These are phyloP conservation scores for Candida sanyaensis DNA, from an alignment of 1,139 yeast genomes.

Conservation along the genomic window DNA sequence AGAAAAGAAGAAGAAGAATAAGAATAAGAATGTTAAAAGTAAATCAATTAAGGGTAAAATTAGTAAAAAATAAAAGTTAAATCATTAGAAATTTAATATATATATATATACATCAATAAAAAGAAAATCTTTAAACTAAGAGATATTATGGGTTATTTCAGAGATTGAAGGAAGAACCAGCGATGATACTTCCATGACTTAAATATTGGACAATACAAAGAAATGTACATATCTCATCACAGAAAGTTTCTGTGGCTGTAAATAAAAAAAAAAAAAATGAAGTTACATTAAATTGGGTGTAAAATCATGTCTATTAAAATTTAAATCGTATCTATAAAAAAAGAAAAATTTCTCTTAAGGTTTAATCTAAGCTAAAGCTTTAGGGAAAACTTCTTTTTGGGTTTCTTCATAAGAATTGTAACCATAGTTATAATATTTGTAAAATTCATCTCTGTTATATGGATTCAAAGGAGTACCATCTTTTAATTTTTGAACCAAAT, in stretches of 20 bases:
- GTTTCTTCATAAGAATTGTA: slow-evolving; percentile 27
- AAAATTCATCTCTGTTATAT: slow-evolving; percentile 27
- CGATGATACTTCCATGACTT: no score
- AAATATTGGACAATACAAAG: no score
- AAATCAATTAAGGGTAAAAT: slow-evolving; percentile 14
- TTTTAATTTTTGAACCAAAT: slow-evolving; percentile 46
- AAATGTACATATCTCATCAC: no score
- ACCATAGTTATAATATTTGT: slow-evolving; percentile 23
- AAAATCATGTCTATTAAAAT: no score
- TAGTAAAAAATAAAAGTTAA: not conserved
- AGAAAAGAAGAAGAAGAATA: slow-evolving; percentile 11
- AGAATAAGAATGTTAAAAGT: slow-evolving; percentile 11
- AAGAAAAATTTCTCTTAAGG: not conserved
- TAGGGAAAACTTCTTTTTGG: slow-evolving; percentile 15
- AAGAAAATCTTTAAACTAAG: no score
- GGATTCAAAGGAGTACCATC: slow-evolving; percentile 42
- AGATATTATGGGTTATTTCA: no score
- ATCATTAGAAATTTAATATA: not conserved
- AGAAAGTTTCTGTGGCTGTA: no score
- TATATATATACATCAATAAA: not conserved
- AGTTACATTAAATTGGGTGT: no score
- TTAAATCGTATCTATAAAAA: not conserved
- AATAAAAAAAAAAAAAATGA: no score
- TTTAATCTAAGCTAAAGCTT: slow-evolving; percentile 11
- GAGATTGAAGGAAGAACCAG: no score